Base-by-base conservation (phyloP, 768 basidiomycete species). In the Podaxis sp. region DNA sequence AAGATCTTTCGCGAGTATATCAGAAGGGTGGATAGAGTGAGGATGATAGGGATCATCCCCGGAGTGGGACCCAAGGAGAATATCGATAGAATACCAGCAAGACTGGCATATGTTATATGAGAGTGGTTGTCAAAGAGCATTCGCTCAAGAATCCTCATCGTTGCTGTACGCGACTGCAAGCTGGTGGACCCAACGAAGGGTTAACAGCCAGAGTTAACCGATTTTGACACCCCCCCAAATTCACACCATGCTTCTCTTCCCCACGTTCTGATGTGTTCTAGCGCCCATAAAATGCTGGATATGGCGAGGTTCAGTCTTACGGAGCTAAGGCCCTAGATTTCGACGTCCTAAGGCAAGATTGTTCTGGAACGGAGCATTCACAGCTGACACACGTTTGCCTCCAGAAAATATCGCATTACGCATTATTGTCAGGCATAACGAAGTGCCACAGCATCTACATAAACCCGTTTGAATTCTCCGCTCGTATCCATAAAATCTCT, bases 1-100 rank as follows among this genome's bases (percentile, higher is more conserved):
- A 78, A 75, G 4, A 80, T 38, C 15, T 77, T 70, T 0, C 76
- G 76, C 2, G 75, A 72, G 64, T 81, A 82, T 0, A 78, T 63
- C 17, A 79, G 68, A 8, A 82, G 66, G 1, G 70, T 49, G 0
- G 81, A 69, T 24, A 83, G 67, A 0, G 74, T 71, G 3, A 73
- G 58, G 42, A 62, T 59, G n/a, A 49, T 61, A 22, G 59, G 57
- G 30, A 65, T 12, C 61, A 64, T 59, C 8, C 63, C 65, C 12
- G 56, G 58, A 17, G 59, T 65, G 2, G 67, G 54, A 13, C 53
- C 44, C 55, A 63, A 26, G 22, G 61, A 63, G 30, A 57, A 63
- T 24, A 63, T 39, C 17, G 61, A 38, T n/a, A 63, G 61, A 11
- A 63, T 40, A 6, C 61, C 61, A 55, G 48, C 5, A 19, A 63